These are phyloP conservation scores for Sugiyamaella grinbergsii DNA, from an alignment of 1,139 yeast genomes.

Conservation along the genomic window DNA sequence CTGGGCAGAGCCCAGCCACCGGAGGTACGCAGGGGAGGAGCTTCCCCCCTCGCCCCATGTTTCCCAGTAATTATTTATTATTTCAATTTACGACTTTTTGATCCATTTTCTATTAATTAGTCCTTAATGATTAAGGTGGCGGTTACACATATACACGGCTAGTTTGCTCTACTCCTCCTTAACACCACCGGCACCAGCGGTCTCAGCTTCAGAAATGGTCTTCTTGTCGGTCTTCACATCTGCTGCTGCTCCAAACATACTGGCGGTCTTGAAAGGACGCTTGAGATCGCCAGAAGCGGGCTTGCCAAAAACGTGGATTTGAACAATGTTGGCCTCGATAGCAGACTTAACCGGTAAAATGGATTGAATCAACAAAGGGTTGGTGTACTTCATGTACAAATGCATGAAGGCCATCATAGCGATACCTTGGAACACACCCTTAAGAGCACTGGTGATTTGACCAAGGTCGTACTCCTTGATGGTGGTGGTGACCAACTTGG, in stretches of 20 bases:
- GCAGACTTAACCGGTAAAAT: conserved; percentile 89
- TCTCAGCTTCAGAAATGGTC: conserved; percentile 82
- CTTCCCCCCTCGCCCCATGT: background rate
- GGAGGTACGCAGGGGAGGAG: background rate
- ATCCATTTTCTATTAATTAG: background rate
- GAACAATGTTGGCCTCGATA: conserved; percentile 85
- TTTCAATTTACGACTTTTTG: background rate
- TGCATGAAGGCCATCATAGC: conserved; percentile 99
- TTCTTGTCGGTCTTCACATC: conserved; percentile 80
- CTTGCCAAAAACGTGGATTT: conserved; percentile 83
- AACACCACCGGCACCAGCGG: conserved; percentile 84
- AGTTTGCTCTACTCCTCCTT: conserved; percentile 68
- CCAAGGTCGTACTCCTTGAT: conserved; percentile 91
- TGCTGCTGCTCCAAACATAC: conserved; percentile 73
- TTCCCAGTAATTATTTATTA: background rate
- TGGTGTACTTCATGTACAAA: conserved; percentile 94
- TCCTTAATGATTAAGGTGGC: too few species aligned
- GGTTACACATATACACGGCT: background rate
- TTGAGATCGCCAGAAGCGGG: conserved; percentile 89
- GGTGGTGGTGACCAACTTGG: conserved; percentile 80
- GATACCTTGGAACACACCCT: conserved; percentile 79
- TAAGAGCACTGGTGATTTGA: conserved; percentile 78
- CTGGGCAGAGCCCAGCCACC: too few species aligned
- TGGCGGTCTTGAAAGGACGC: conserved; percentile 94
- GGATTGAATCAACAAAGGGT: conserved; percentile 95